Base-by-base conservation (phyloP, 495 filamentous ascomycete genomes). In the Neurospora sp. region DNA sequence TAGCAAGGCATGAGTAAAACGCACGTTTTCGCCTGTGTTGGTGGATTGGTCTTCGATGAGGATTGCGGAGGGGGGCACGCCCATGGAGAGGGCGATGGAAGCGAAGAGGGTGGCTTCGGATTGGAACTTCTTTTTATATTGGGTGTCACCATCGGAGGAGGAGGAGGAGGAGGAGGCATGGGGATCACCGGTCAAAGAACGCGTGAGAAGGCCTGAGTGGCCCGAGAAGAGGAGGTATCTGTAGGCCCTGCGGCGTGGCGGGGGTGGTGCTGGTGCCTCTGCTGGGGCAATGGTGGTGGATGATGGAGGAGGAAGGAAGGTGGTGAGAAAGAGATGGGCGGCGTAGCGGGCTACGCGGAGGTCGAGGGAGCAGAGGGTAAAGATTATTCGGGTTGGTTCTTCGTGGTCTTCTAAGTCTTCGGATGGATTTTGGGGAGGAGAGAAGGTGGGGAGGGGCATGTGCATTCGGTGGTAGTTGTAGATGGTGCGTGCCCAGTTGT, bases 11-110 rank as follows among this genome's bases (percentile, higher is more conserved):
- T 78, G 71, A 20, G 82, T 84, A 39, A 81, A 84, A 9, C 79
- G 80, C 18, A 84, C 77, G 69, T 83, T 84, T 76, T 83, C 82
- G 69, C 81, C 82, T 8, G 82, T 84, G 71, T 84, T 83, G 0
- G 80, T 82, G 9, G 81, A 79, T 0, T 12, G 31, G 5, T 79
- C 75, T 42, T 84, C 82, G 8, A 81, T 72, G 37, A 73, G 39
- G 54, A 38, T 39, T 5, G 20, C 23, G 2, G 35, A 35, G 14
- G 46, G 9, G 1, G 69, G 69, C 8, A 70, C 18, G 69, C 35
- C 39, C 16, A 71, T 41, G 35, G 72, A 73, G 20, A 70, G 39
- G 1, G 72, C 54, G 38, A 40, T 40, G 37, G 78, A 77, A 23
- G 80, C 82, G 39, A 84, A 83, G 39, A 78, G 76, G 42, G 77